Evolutionary conservation across 2,329 filamentous ascomycete genomes (phyloP), one percentile per base, ranked within the genome.

Genomic region (Rutstroemia sp.): DNA sequence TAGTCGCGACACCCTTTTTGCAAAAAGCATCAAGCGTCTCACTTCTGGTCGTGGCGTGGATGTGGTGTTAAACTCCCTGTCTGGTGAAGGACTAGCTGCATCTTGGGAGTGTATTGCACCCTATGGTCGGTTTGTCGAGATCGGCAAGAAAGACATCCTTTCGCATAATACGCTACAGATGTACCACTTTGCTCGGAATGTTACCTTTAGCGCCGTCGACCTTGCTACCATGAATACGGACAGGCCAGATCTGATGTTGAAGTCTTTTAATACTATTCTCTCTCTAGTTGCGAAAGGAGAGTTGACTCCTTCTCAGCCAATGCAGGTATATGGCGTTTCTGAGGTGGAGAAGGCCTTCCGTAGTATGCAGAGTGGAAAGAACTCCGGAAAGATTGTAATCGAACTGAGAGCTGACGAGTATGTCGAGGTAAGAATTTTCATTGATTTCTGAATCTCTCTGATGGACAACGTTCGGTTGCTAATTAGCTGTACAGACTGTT

Each of bases 381-480:
- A 54, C 6, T 46, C 48, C 10, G 61, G 63, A 10, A 65, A 65
- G 52, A 25, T 64, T 4, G 56, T 64, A 36, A 71, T 79, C 2
- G 70, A 73, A 19, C 74, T 75, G 3, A 61, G 68, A 14, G 63
- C 69, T 3, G 66, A 68, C 3, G 73, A 77, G 27, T 62, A 75
- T 17, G 73, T 80, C 57, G 76, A 70, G 65, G 68, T 70, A 62
- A 34, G 63, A 59, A 23, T 16, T n/a, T 39, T 5, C 21, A 17
- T 45, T 25, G 21, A 3, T 12, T 21, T 19, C 3, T 19, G 16
- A 17, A 36, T 14, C 3, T 8, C 21, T 9, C 3, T 16, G 16
- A 34, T 19, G 30, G n/a, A 48, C 47, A 16, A 48, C 12, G 19
- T 2, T 48, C 17, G 16, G 25, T 17, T 7, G 30, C 47, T 12